A percentile compares a stretch with the other conserved stretches of the same genome.
Evolutionary conservation across 2,329 filamentous ascomycete species (phyloP).

Genomic region (Daldinia eschscholtzii): DNA sequence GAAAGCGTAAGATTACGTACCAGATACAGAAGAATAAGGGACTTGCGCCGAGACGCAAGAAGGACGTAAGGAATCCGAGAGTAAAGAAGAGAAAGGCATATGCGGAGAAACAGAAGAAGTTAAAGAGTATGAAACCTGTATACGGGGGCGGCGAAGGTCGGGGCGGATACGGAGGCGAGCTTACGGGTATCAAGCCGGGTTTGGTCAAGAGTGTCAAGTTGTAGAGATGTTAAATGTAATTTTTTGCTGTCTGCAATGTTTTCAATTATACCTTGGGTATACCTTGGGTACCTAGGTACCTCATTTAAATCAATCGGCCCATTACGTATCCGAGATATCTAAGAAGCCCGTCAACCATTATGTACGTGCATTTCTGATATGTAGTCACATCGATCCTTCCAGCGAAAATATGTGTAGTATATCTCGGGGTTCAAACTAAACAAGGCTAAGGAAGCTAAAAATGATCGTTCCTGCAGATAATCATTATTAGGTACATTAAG

Average conservation of each 20-base stretch:
- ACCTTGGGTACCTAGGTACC: not conserved
- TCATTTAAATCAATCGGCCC: not conserved
- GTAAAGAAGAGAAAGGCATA: constrained; percentile 99
- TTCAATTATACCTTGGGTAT: constrained; percentile 10
- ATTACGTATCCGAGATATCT: not conserved
- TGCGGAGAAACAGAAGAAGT: constrained; percentile 97
- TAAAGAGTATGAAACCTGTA: constrained; percentile 84
- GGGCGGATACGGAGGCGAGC: constrained; percentile 90
- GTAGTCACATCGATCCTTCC: not conserved
- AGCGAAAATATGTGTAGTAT: not conserved
- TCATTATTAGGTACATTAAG: not conserved
- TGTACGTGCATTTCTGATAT: not conserved
- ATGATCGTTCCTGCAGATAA: not conserved
- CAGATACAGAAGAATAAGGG: constrained; percentile 98
- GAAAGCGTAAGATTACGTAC: constrained; percentile 93
- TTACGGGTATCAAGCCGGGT: constrained; percentile 94
- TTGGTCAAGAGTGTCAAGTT: constrained; percentile 95
- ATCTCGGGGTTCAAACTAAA: not conserved
- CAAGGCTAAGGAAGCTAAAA: not conserved
- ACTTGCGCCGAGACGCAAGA: constrained; percentile 87
- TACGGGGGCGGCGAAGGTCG: constrained; percentile 88
- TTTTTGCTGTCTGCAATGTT: not conserved
- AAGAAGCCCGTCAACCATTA: not conserved
- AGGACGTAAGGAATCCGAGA: constrained; percentile 93
- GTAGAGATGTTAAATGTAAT: constrained; percentile 57